Evolutionary conservation across 202 grass and related monocot species (phyloP), one percentile per base, ranked within the genome.

Genomic region (Setaria italica): DNA sequence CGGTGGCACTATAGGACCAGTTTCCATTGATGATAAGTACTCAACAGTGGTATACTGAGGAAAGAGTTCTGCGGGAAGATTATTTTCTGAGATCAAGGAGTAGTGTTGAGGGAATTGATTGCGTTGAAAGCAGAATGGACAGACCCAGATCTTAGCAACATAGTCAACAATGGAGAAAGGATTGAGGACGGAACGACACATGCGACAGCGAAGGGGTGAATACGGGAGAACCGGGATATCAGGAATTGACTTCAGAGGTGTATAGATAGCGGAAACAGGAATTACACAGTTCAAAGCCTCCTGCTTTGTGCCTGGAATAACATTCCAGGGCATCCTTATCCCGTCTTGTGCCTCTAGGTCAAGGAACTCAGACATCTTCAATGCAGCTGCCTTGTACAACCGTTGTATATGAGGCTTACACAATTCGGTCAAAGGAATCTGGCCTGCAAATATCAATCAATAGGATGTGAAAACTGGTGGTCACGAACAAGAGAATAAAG

Each of bases 91-190:
- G 50, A 98, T 92, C 1, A 87, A 93, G 47, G 80, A 92, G 81
- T 95, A 98, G 62, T 94, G 87, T 60, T 87, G 87, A 6, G 95
- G 93, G 48, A 98, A 95, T 33, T 95, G 95, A 66, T 98, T 98
- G 81, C 93, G 86, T 80, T 98, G 95, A 90, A 93, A 95, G 79
- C 95, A 98, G 88, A 98, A 98, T 70, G 95, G 91, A 39, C 95
- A 94, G 37, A 75, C 84, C 93, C 93, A 98, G 43, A 98, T 95
- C 85, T 98, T 98, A 30, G 93, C 89, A 17, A 78, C 79, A 67
- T 89, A 98, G 72, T 98, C 95, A 21, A 98, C 93, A 48, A 93
- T 84, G 41, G 83, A 92, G 76, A 95, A 95, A 50, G 95, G 95
- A 76, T 93, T 98, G 75, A 98, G 90, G 77, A 98, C 80, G 54